Conservation (phyloP, 495 filamentous ascomycete species). For the Aspergillus cristatus region DNA sequence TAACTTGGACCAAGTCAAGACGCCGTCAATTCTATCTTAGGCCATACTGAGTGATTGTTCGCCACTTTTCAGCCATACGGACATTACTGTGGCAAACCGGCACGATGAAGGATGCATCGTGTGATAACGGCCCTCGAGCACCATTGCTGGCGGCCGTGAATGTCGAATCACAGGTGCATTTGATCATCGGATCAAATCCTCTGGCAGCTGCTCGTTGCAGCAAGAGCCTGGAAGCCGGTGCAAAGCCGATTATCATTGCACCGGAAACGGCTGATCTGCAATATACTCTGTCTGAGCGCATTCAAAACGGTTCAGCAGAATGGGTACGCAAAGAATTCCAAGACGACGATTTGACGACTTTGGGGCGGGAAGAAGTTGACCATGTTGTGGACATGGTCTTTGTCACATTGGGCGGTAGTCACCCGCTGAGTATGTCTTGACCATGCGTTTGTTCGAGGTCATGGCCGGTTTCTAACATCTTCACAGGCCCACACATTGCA, state of each 20-base stretch:
- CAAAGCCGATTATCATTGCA: conserved; percentile 75
- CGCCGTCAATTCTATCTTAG: too few relatives aligned
- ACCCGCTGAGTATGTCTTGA: conserved; percentile 39
- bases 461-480: conserved; percentile 2
- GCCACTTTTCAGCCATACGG: too few relatives aligned
- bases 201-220: conserved; percentile 74
- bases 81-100: conserved; percentile 11
- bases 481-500: conserved; percentile 58
- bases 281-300: conserved; percentile 60
- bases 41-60: too few relatives aligned
- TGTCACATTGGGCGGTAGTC: conserved; percentile 56
- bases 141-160: conserved; percentile 72
- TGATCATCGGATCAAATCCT: conserved; percentile 79
- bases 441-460: background rate
- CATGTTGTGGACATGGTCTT: conserved; percentile 85
- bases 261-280: conserved; percentile 55
- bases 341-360: conserved; percentile 62
- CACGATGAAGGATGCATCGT: conserved; percentile 28
- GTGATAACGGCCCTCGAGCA: conserved; percentile 10
- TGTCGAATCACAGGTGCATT: conserved; percentile 65
- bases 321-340: conserved; percentile 63
- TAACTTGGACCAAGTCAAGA: too few relatives aligned
- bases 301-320: conserved; percentile 61
- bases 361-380: conserved; percentile 74
- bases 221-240: conserved; percentile 78